Base-by-base conservation (phyloP, 139 green algal genomes). In the Klebsormidium nitens region DNA sequence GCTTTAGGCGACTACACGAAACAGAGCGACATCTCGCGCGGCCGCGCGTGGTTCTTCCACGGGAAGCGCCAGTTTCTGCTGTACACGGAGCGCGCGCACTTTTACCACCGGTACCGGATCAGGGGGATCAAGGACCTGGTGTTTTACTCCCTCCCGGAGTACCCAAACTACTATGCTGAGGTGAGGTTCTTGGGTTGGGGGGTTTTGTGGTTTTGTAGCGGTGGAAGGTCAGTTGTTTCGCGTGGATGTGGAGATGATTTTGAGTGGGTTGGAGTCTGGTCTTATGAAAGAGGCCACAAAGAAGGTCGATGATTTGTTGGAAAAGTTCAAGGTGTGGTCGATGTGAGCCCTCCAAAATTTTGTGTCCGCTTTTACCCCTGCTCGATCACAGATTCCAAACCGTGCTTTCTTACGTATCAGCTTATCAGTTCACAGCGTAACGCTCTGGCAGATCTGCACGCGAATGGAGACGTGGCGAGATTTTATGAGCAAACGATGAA, bases 51-150 rank as follows among this genome's bases (percentile, higher is more conserved):
- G 52, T 98, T 98, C 76, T 87, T 77, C 47, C 78, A 95, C 55
- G 80, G 87, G 0, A 70, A 84, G 3, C 76, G 69, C 1, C 81
- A 81, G 5, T 47, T 98, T n/a, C 59, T 97, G 75, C 71, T 98
- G 17, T 95, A 95, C 81, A 97, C 90, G 1, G 93, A 98, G 82
- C 77, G 93, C 1, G 84, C 92, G 2, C 92, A 97, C 76, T 98
- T 98, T 63, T 98, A 97, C 81, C 69, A 91, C 71, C 76, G 93
- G 32, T 76, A 23, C 14, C 70, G 75, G 70, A 74, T 77, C 3
- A n/a, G 72, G 28, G 72, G 72, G 5, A 79, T 79, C 35, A 28
- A 26, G 35, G 72, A 79, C 31, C 26, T 79, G 11, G n/a, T 79
- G 0, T 79, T 79, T 35, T 66, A 74, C 52, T 79, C 72, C 23